Conservation (phyloP, 305 asterid species). For the Ajuga reptans region DNA sequence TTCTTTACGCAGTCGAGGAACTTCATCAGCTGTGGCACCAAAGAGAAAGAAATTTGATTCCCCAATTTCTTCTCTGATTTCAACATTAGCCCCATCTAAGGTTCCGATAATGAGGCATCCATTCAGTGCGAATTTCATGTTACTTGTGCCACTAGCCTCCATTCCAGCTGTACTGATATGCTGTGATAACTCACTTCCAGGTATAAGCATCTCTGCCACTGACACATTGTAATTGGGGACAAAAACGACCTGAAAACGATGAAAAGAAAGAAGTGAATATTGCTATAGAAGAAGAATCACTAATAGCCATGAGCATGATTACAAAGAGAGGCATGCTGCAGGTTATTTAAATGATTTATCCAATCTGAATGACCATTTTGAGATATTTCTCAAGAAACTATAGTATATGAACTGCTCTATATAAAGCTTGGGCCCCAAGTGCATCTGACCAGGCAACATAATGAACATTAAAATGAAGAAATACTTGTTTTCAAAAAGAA, state of each 20-base stretch:
- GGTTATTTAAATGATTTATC: neutral
- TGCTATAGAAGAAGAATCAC: neutral
- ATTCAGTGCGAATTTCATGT: constrained; percentile 95
- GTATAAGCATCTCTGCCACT: constrained; percentile 97
- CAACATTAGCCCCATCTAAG: constrained; percentile 96
- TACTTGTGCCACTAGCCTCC: constrained; percentile 99
- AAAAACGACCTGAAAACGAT: constrained; percentile 61
- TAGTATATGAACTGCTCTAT: too few relatives aligned
- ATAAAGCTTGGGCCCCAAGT: too few relatives aligned
- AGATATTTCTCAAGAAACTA: too few relatives aligned
- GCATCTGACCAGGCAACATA: neutral
- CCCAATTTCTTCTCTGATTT: constrained; percentile 95
- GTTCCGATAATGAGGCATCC: constrained; percentile 99
- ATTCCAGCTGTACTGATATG: constrained; percentile 99
- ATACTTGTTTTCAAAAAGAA: neutral
- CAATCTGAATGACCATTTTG: too few relatives aligned
- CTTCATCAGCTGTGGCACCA: constrained; percentile 91
- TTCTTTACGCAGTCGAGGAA: constrained; percentile 77
- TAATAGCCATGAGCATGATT: neutral
- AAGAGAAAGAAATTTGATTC: constrained; percentile 82
- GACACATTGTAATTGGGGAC: constrained; percentile 98
- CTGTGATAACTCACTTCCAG: constrained; percentile 96
- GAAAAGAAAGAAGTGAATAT: neutral
- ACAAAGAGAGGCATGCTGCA: constrained; percentile 11
- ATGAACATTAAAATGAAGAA: neutral